These are phyloP conservation scores for Yamadazyma philogaea DNA, from an alignment of 805 yeast species.

Conservation along the genomic window DNA sequence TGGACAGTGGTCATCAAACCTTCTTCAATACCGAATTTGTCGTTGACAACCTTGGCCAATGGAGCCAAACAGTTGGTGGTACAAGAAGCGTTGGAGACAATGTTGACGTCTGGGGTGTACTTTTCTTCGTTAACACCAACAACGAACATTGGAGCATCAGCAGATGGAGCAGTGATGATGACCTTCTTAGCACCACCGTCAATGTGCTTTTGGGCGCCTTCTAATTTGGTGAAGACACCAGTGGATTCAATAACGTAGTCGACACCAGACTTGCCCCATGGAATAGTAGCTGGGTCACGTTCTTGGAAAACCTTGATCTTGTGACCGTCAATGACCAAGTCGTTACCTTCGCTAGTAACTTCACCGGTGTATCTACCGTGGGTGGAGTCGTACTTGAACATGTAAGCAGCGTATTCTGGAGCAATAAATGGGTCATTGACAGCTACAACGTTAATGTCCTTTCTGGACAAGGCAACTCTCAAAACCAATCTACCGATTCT, in stretches of 20 bases:
- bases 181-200: conserved; percentile 94
- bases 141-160: conserved; percentile 94
- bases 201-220: conserved; percentile 79
- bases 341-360: conserved; percentile 56
- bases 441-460: conserved; percentile 79
- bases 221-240: conserved; percentile 85
- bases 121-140: conserved; percentile 83
- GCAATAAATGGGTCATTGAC: conserved; percentile 90
- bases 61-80: conserved; percentile 96
- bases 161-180: conserved; percentile 89
- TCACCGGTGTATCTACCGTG: conserved; percentile 83
- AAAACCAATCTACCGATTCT: conserved; percentile 89
- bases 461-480: conserved; percentile 73
- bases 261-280: conserved; percentile 83
- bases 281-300: conserved; percentile 80
- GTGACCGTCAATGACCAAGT: conserved; percentile 66
- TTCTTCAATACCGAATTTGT: conserved; percentile 80
- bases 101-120: conserved; percentile 71
- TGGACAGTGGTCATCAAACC: conserved; percentile 96
- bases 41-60: conserved; percentile 85
- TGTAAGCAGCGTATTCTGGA: conserved; percentile 88
- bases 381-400: conserved; percentile 94
- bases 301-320: conserved; percentile 69
- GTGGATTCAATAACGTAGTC: conserved; percentile 90
- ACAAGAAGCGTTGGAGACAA: conserved; percentile 91